Evolutionary conservation across 768 basidiomycete species (phyloP), one percentile per base, ranked within the genome.

Genomic region (Mrakia gelida): DNA sequence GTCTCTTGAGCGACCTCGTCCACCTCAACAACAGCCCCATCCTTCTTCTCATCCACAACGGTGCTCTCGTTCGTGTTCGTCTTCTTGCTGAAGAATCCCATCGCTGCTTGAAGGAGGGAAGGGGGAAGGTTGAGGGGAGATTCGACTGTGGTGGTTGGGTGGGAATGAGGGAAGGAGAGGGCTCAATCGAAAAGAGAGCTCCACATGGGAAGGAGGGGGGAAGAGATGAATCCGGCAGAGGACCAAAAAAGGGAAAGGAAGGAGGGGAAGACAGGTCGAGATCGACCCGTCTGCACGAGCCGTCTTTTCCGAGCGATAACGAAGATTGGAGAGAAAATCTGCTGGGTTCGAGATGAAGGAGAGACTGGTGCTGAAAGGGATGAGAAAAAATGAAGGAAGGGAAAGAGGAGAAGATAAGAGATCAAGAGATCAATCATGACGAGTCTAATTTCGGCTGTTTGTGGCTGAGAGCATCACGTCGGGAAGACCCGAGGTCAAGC

Each of bases 51-150:
- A 43, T n/a, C 71, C 54, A 23, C n/a, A 1, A 43, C 41, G 26
- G 43, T 38, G 52, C 26, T 38, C 23, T 75, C n/a, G 28, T 67
- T 52, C 49, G 49, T 18, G 32, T 67, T 10, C 11, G 45, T 21
- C 41, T 75, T 67, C 75, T 67, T 75, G 28, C 28, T 62, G 45
- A 75, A 52, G 21, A 61, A 61, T 61, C 75, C 54, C 75, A 75
- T 75, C 2, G 6, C 16, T 67, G 6, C 16, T 67, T n/a, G 32
- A 30, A 23, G 13, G 34, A 21, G n/a, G 21, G 43, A 52, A 32
- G 8, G 28, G 30, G 23, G n/a, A 21, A 71, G 23, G 71, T 10
- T 23, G 28, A 3, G 49, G 16, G 41, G 10, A 49, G 70, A 23
- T 34, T 34, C 21, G 34, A 71, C 6, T 11, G 43, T 41, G 15